These are phyloP conservation scores for Phytophthora kernoviae DNA, from an alignment of 352 stramenopile genomes.

Conservation along the genomic window DNA sequence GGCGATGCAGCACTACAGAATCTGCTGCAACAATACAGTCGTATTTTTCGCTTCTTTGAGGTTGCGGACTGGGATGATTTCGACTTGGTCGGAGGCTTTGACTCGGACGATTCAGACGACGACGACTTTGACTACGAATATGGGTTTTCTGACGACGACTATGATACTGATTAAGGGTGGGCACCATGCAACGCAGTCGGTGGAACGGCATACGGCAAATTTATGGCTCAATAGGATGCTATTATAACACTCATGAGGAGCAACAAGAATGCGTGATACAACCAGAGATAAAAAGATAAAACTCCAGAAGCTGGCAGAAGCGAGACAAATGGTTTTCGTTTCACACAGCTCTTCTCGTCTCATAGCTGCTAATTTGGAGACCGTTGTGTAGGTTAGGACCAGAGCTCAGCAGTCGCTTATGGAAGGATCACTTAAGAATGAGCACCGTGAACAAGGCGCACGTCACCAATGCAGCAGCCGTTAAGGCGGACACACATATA, in stretches of 20 bases:
- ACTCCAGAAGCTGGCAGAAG: not conserved
- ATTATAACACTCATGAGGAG: not conserved
- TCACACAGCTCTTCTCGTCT: not conserved
- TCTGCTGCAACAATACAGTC: slow-evolving; percentile 62
- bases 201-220: not conserved
- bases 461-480: not conserved
- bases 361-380: not conserved
- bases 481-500: slow-evolving; percentile 1
- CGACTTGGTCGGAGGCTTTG: slow-evolving; percentile 26
- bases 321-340: not conserved
- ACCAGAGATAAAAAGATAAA: not conserved
- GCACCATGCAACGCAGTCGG: not conserved
- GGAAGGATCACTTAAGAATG: too few relatives aligned
- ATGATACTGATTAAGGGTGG: slow-evolving; percentile 31
- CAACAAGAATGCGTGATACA: not conserved
- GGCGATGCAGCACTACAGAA: slow-evolving; percentile 43
- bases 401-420: too few relatives aligned
- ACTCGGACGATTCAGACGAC: slow-evolving; percentile 34
- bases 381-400: not conserved
- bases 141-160: slow-evolving; percentile 31
- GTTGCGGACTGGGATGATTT: slow-evolving; percentile 62
- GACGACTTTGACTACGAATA: slow-evolving; percentile 29
- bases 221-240: not conserved
- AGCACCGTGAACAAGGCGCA: slow-evolving; percentile 6
- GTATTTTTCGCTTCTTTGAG: slow-evolving; percentile 73